Percentiles rank a stretch among this genome's conserved stretches.
Evolutionary conservation across 441 rosid genomes (phyloP).

Genomic region (Lepidium campestre): DNA sequence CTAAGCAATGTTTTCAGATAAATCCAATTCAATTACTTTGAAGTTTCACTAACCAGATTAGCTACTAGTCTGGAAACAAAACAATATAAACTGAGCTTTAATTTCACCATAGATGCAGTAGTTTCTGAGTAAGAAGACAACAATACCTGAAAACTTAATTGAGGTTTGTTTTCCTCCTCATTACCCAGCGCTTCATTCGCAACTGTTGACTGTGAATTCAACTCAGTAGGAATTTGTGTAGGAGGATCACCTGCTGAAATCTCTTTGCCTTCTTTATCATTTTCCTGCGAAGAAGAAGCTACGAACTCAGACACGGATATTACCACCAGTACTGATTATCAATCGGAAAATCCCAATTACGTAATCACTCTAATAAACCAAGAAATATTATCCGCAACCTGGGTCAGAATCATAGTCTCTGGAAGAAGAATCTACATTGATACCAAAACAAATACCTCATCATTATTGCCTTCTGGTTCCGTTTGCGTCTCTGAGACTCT

Average conservation of each 20-base stretch:
- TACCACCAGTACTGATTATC: background rate
- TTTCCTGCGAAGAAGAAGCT: conserved; percentile 35
- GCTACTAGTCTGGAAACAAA: background rate
- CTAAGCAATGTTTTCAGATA: background rate
- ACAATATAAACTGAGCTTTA: background rate
- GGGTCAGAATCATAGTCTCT: background rate
- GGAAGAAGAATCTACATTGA: background rate
- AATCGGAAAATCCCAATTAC: background rate
- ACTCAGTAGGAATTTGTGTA: conserved; percentile 33
- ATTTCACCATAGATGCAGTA: background rate
- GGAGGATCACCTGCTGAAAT: conserved; percentile 30
- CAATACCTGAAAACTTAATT: conserved; percentile 50
- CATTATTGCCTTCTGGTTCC: conserved; percentile 72
- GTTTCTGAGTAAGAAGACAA: conserved; percentile 9
- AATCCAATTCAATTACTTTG: background rate
- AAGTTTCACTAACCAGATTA: background rate
- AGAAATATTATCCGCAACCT: background rate
- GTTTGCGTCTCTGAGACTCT: conserved; percentile 59
- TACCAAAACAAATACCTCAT: conserved; percentile 41
- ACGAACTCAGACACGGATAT: background rate
- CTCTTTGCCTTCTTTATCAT: conserved; percentile 42
- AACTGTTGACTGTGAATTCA: conserved; percentile 37
- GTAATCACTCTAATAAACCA: background rate
- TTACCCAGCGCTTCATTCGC: conserved; percentile 31
- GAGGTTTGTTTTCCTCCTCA: conserved; percentile 37